These are phyloP conservation scores for Populus ilicifolia DNA, from an alignment of 345 rosid genomes.

Conservation along the genomic window DNA sequence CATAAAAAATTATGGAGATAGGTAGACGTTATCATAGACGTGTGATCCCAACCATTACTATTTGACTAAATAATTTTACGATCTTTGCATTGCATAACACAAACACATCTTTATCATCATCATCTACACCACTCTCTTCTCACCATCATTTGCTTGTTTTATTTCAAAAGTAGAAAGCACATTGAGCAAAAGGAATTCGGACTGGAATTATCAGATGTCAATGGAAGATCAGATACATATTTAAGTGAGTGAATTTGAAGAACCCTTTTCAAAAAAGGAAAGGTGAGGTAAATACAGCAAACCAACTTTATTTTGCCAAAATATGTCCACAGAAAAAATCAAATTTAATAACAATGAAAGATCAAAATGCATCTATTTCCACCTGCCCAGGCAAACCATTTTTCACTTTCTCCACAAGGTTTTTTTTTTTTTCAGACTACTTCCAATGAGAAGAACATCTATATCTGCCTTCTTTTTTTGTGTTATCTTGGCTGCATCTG, in stretches of 20 bases:
- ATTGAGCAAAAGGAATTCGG: neutral
- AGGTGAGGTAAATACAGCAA: neutral
- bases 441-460: neutral
- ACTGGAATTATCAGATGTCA: neutral
- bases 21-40: too few species aligned
- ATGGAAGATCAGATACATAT: neutral
- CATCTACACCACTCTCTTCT: too few species aligned
- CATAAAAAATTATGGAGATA: too few species aligned
- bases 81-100: too few species aligned
- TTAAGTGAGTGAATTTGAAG: neutral
- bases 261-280: neutral
- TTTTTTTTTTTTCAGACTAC: neutral
- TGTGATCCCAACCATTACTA: too few species aligned
- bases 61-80: too few species aligned
- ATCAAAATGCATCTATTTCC: neutral
- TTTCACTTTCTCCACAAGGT: neutral
- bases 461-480: neutral
- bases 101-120: too few species aligned
- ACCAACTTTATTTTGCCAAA: neutral
- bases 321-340: conserved; percentile 4
- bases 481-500: conserved; percentile 36
- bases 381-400: neutral
- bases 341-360: neutral
- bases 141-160: too few species aligned
- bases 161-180: neutral